These are phyloP conservation scores for Nepenthes gracilis DNA, from an alignment of 148 eudicot species.

Conservation along the genomic window DNA sequence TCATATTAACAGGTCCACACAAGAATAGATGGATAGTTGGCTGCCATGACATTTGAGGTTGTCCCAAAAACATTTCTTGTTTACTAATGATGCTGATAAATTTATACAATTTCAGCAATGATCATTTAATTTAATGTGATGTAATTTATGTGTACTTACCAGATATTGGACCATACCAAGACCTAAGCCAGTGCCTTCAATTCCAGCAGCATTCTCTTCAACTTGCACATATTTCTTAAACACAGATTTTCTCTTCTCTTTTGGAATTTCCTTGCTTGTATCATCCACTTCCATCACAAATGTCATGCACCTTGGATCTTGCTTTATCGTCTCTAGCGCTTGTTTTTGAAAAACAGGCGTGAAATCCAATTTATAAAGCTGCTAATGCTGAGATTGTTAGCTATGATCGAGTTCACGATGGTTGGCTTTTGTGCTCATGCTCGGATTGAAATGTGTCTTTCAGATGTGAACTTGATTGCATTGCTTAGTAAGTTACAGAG, in stretches of 20 bases:
- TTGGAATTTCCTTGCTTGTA: conserved; percentile 74
- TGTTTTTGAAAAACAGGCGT: conserved; percentile 17
- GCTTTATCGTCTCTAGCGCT: conserved; percentile 9
- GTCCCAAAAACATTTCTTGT: too few species aligned
- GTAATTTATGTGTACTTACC: conserved; percentile 22
- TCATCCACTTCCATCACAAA: conserved; percentile 76
- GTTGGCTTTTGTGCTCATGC: conserved; percentile 46
- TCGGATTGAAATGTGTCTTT: conserved; percentile 55
- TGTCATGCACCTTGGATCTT: conserved; percentile 43
- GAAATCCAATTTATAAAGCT: conserved; percentile 19
- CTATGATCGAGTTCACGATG: conserved; percentile 23
- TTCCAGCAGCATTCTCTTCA: conserved; percentile 35
- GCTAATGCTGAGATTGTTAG: conserved; percentile 20
- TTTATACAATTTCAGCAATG: too few species aligned
- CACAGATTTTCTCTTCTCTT: conserved; percentile 44
- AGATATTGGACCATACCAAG: conserved; percentile 81
- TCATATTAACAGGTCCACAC: too few species aligned
- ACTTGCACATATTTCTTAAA: conserved; percentile 85
- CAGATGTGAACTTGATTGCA: conserved; percentile 70
- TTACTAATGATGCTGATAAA: background rate
- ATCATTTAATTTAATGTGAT: too few species aligned
- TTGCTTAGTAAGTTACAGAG: conserved; percentile 60
- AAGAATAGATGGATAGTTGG: too few species aligned
- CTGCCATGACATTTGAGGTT: too few species aligned
- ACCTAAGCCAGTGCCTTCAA: conserved; percentile 85